A percentile compares a stretch with the other conserved stretches of the same genome.
Evolutionary conservation across 2,329 filamentous ascomycete genomes (phyloP).

Genomic region (Cephalotrichum gorgonifer): DNA sequence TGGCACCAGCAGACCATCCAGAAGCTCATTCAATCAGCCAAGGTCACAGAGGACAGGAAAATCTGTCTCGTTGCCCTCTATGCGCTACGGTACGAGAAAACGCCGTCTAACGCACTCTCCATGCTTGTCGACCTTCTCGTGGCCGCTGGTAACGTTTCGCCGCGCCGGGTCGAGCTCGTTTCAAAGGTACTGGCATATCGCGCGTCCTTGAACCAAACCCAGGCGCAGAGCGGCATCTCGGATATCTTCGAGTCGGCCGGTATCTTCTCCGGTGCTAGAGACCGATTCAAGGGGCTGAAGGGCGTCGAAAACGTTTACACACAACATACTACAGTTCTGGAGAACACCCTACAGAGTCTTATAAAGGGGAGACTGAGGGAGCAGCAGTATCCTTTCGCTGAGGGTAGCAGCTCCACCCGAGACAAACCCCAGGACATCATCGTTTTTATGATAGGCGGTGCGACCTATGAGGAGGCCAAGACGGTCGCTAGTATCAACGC

Average conservation of each 20-base stretch:
- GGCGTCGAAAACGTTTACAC: conserved; percentile 99
- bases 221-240: conserved; percentile 67
- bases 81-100: conserved; percentile 81
- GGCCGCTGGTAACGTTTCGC: conserved; percentile 71
- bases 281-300: conserved; percentile 86
- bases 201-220: conserved; percentile 70
- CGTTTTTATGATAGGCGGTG: conserved; percentile 86
- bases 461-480: conserved; percentile 95
- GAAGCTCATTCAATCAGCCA: conserved; percentile 69
- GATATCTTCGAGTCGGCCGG: conserved; percentile 88
- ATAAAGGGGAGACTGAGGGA: conserved; percentile 86
- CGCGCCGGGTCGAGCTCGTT: conserved; percentile 68
- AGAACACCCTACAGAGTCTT: conserved; percentile 79
- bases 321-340: conserved; percentile 83
- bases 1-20: conserved; percentile 57
- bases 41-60: conserved; percentile 72
- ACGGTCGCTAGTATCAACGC: conserved; percentile 93
- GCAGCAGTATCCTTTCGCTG: conserved; percentile 85
- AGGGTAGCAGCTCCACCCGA: conserved; percentile 72
- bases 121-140: conserved; percentile 79
- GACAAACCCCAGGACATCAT: conserved; percentile 97
- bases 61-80: conserved; percentile 89
- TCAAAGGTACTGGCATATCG: conserved; percentile 78
- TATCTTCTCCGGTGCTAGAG: conserved; percentile 81
- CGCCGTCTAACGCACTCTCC: conserved; percentile 71